Base-by-base conservation (phyloP, 2,329 filamentous ascomycete species). In the Talaromyces verruculosus region DNA sequence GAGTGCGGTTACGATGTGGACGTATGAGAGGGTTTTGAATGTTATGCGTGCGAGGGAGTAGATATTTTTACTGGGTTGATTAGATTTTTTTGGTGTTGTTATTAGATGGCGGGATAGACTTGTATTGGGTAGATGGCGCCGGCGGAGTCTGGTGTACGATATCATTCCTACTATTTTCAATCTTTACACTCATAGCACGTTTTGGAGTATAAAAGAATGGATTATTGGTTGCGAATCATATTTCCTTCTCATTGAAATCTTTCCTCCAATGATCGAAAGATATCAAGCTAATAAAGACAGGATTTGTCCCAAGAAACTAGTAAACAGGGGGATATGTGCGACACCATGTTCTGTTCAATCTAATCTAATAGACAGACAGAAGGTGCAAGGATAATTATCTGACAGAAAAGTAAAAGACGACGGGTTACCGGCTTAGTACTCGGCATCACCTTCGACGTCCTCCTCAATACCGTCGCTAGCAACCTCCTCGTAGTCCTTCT, bases 1-100 rank as follows among this genome's bases (percentile, higher is more conserved):
- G 33, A 95, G 91, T 76, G 92, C 93, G 6, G 87, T 97, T 37
- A 97, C 93, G 0, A 91, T 97, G 84, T 97, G 93, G 92, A 96
- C 92, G 1, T 97, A 97, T 78, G 93, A 97, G 81, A 83, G 89
- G 73, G 86, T 86, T 19, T 81, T 97, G 80, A 85, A 82, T 61
- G 70, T 87, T 25, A 80, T 94, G 68, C 78, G 81, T 65, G 76
- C 78, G 51, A 71, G 75, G 63, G 76, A 47, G 13, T 59, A 47
- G 10, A 39, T 49, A 11, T 11, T 19, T 49, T 39, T 4, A 3
- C 22, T 7, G n/a, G 8, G 51, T 5, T 19, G 28, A 28, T 1
- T 35, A 33, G 30, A 59, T 41, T 59, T 6, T 22, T 4, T 30
- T 28, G 11, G 5, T 5, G n/a, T 10, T 5, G 10, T 8, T 11